These are phyloP conservation scores for Cinchona pubescens DNA, from an alignment of 257 asterid species.

Conservation along the genomic window DNA sequence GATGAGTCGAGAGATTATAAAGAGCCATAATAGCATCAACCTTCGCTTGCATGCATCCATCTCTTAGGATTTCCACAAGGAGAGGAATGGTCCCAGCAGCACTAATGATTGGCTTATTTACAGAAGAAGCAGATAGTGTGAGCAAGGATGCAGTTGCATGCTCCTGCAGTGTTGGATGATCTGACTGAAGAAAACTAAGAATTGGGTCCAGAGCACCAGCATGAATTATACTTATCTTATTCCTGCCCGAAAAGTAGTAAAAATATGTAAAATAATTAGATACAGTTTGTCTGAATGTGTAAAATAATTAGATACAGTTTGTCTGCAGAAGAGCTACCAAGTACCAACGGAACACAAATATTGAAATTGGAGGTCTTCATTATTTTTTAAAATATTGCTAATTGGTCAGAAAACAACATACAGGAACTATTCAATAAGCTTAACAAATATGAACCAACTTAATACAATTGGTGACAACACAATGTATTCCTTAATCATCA, in stretches of 20 bases:
- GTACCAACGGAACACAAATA: neutral
- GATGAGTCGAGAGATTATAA: conserved; percentile 72
- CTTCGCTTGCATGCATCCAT: conserved; percentile 64
- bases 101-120: conserved; percentile 74
- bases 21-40: conserved; percentile 85
- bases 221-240: conserved; percentile 64
- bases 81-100: conserved; percentile 85
- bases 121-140: conserved; percentile 81
- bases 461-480: neutral
- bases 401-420: neutral
- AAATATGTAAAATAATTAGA: neutral
- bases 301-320: neutral
- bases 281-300: neutral
- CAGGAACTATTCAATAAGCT: neutral
- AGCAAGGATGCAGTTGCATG: conserved; percentile 81
- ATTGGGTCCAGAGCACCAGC: conserved; percentile 86
- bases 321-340: neutral
- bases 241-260: conserved; percentile 42
- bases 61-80: conserved; percentile 52
- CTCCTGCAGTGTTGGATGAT: conserved; percentile 56
- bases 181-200: conserved; percentile 63
- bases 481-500: neutral
- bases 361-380: neutral
- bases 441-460: neutral
- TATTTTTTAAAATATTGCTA: neutral